Base-by-base conservation (phyloP, 2,329 filamentous ascomycete genomes). In the Reticulascus tulasneorum region DNA sequence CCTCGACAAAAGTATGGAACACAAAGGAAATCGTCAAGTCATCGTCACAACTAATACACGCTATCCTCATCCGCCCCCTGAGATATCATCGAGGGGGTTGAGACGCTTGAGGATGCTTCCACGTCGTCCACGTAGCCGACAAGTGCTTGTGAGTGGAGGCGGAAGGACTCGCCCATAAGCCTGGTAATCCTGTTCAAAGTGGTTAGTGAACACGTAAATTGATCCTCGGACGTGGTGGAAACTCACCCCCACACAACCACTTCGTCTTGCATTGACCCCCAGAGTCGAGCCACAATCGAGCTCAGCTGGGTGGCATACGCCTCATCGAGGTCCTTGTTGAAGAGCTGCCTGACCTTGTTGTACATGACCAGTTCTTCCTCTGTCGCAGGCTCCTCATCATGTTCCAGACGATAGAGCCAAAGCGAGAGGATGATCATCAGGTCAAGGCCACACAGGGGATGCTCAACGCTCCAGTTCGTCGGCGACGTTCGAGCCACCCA, bases 171-270 rank as follows among this genome's bases (percentile, higher is more conserved):
- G 54, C 93, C 93, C 86, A 97, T 95, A 33, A 97, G 79, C 59
- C 94, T 89, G 52, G 87, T 91, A 58, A 94, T 91, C 39, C 86
- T 91, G 54, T 17, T n/a, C n/a, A 34, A 32, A 31, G 13, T n/a
- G 16, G 45, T 55, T 47, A 55, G 45, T n/a, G n/a, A 20, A 4
- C 16, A 13, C 17, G 7, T 9, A n/a, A 33, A 12, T 19, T n/a
- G 27, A 11, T 11, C n/a, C n/a, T n/a, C n/a, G n/a, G n/a, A n/a
- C n/a, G n/a, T n/a, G n/a, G n/a, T n/a, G n/a, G n/a, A n/a, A 34
- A 85, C 89, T 79, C 83, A 95, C 89, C 93, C 93, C 93, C 93
- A 97, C 43, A 98, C 93, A 50, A 97, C 91, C 46, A 97, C 93
- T 66, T 96, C 93, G 58, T 97, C 93, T 47, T 97, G 82, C 84